Base-by-base conservation (phyloP, 352 stramenopile genomes). In the Globisporangium recalcitrans region DNA sequence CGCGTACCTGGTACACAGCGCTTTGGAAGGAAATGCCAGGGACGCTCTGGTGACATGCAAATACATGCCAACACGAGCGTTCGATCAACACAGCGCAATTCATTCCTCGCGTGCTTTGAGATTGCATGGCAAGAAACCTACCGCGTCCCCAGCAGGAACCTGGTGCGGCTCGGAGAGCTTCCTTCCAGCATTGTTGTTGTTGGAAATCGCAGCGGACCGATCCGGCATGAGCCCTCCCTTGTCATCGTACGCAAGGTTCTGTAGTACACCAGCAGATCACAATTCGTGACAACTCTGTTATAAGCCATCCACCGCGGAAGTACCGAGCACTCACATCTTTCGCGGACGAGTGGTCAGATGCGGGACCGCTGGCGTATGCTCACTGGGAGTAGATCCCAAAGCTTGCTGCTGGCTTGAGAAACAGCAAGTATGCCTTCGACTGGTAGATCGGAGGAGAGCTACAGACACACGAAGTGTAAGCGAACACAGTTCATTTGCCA, bases 141-240 rank as follows among this genome's bases (percentile, higher is more conserved):
- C 70, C n/a, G 57, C 46, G 29, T 77, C 79, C 4, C 64, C 67
- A 1, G 54, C 57, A 6, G 70, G 66, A 1, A 74, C 55, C 22
- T 85, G 75, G 32, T 84, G 70, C 16, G 69, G 68, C 42, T 90
- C 79, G 58, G 88, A 88, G 9, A 88, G 62, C 14, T 80, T 86
- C 62, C 78, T 85, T 29, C 80, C 73, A 8, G 64, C 57, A 5
- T 31, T 31, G 27, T 31, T 31, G 9, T 58, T 59, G 51, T 52
- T 70, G 8, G 65, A 51, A 11, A 21, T 67, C 5, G 66, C 34
- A 16, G 69, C 58, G 5, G 44, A 48, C 0, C 67, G 51, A 26
- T 77, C 69, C 0, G 83, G 83, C 61, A 93, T 73, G 21, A 93
- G 68, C 3, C 78, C 83, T 13, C 79, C 83, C 42, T 77, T 77